Percentiles rank a stretch among this genome's conserved stretches.
phyloP scores from a whole-genome alignment of 352 stramenopile genomes.

The Globisporangium canariense region DNA sequence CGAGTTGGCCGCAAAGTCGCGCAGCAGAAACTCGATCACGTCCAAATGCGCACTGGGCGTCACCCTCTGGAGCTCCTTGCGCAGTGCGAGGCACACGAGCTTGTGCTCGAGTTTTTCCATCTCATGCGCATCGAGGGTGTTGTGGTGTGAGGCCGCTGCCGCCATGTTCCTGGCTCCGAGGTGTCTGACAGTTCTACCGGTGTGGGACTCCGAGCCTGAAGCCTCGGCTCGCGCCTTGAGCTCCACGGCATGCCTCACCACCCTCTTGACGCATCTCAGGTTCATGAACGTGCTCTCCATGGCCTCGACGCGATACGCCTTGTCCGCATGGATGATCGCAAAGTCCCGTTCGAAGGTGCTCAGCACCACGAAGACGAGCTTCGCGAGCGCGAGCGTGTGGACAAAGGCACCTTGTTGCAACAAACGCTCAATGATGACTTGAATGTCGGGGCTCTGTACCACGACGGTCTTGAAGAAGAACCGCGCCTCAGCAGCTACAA shows the following conservation, averaged over 20 bases:
- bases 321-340: conserved; percentile 12
- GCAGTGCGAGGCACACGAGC: conserved; percentile 35
- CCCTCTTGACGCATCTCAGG: conserved; percentile 18
- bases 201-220: neutral
- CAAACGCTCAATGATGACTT: conserved; percentile 40
- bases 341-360: conserved; percentile 28
- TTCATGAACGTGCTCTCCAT: conserved; percentile 6
- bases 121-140: conserved; percentile 16
- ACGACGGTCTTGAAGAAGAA: conserved; percentile 44
- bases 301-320: neutral
- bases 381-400: conserved; percentile 26
- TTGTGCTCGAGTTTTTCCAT: conserved; percentile 38
- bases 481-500: conserved; percentile 7
- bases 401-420: conserved; percentile 36
- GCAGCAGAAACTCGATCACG: conserved; percentile 37
- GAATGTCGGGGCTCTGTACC: conserved; percentile 34
- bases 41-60: conserved; percentile 24
- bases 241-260: conserved; percentile 24
- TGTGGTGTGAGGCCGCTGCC: neutral
- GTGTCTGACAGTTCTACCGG: neutral
- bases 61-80: conserved; percentile 25
- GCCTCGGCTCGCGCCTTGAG: conserved; percentile 18
- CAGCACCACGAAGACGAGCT: conserved; percentile 31
- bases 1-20: conserved; percentile 32
- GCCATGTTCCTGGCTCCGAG: neutral